These are phyloP conservation scores for Aureobasidium sp. DNA, from an alignment of 2,329 filamentous ascomycete genomes.

Conservation along the genomic window DNA sequence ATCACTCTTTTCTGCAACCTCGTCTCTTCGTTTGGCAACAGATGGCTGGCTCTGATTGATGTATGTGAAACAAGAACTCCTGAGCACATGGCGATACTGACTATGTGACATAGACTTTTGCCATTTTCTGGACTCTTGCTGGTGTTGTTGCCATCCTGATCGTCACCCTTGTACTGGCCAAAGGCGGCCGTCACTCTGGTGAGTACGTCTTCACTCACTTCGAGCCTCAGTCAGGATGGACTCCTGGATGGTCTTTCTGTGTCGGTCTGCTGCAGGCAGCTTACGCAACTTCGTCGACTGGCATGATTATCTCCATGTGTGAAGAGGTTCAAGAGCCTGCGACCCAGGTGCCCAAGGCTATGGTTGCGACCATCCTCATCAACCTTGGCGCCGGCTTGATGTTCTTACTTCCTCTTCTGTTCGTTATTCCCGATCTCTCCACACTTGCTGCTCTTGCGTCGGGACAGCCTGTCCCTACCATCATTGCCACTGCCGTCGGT, in stretches of 20 bases:
- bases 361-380: conserved; percentile 58
- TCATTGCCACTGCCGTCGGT: conserved; percentile 56
- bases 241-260: conserved; percentile 61
- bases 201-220: conserved; percentile 61
- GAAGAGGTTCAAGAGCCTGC: conserved; percentile 61
- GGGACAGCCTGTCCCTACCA: conserved; percentile 56
- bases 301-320: conserved; percentile 74
- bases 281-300: conserved; percentile 66
- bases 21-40: conserved; percentile 45
- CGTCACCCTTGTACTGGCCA: conserved; percentile 56
- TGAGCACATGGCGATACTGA: not conserved
- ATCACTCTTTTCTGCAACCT: conserved; percentile 44
- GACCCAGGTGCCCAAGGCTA: conserved; percentile 62
- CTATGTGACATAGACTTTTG: conserved; percentile 49
- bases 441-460: conserved; percentile 41
- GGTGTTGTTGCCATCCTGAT: conserved; percentile 59
- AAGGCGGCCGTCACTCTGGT: conserved; percentile 56
- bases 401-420: conserved; percentile 61
- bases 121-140: conserved; percentile 67
- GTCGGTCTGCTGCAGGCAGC: conserved; percentile 64
- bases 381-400: conserved; percentile 59
- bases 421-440: conserved; percentile 57
- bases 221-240: conserved; percentile 61
- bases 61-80: conserved; percentile 39
- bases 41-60: conserved; percentile 52